Conservation (phyloP, 1,139 yeast genomes). For the Entelexis paramagnoliae region DNA sequence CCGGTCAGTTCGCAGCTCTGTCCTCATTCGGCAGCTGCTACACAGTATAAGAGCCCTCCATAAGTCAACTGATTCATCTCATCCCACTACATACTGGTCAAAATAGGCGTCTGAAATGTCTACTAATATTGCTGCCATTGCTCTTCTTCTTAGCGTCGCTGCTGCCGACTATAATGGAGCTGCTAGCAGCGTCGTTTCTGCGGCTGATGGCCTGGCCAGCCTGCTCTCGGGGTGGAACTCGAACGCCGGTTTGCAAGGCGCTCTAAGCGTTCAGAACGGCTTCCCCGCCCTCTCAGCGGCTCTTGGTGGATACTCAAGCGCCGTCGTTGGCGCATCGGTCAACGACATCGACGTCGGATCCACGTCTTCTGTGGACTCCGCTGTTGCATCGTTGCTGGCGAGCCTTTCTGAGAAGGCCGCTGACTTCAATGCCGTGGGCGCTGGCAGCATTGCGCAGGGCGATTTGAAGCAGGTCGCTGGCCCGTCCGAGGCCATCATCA, state of each 20-base stretch:
- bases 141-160: slow-evolving; percentile 13
- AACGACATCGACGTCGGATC: slow-evolving; percentile 11
- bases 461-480: slow-evolving; percentile 23
- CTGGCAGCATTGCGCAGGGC: slow-evolving; percentile 21
- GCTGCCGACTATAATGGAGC: slow-evolving; percentile 15
- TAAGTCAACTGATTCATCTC: background rate
- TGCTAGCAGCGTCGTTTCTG: slow-evolving; percentile 13
- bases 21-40: background rate
- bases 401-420: slow-evolving; percentile 23
- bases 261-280: slow-evolving; percentile 22
- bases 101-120: background rate
- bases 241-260: slow-evolving; percentile 21
- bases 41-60: background rate
- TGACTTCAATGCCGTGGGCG: slow-evolving; percentile 23
- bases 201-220: slow-evolving; percentile 15
- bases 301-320: slow-evolving; percentile 11
- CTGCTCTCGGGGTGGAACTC: slow-evolving; percentile 18
- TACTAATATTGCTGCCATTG: slow-evolving; percentile 13
- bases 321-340: slow-evolving; percentile 6
- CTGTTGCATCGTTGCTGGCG: slow-evolving; percentile 19
- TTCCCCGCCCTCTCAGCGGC: slow-evolving; percentile 20
- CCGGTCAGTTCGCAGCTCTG: background rate
- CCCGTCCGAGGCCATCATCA: slow-evolving; percentile 32
- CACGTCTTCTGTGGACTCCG: slow-evolving; percentile 21
- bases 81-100: background rate